Base-by-base conservation (phyloP, 108 stramenopile species). In the Asterionellopsis glacialis region DNA sequence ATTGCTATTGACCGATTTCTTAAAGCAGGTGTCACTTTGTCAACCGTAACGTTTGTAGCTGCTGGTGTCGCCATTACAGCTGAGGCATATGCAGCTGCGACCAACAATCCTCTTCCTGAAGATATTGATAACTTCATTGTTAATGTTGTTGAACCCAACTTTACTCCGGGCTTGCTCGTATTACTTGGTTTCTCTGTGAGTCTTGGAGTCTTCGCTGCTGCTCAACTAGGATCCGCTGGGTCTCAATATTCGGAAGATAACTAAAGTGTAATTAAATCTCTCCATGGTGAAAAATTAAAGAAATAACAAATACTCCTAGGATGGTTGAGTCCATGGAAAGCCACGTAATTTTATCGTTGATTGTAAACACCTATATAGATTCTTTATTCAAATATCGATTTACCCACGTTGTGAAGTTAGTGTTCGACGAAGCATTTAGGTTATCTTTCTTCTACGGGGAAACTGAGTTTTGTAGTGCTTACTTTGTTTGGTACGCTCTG, bases 391-490 rank as follows among this genome's bases (percentile, higher is more conserved):
- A 33, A 33, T 5, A 33, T 33, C 7, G 2, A 5, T 5, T 33
- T 5, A 33, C 7, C 2, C 2, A 33, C 33, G 33, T 33, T 33
- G 33, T 33, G 33, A 5, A 33, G 7, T 33, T 33, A 2, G 2
- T 33, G 33, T 33, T 7, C 33, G 2, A 33, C 33, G n/a, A n/a
- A n/a, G n/a, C n/a, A n/a, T n/a, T n/a, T n/a, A n/a, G n/a, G n/a
- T n/a, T n/a, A n/a, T n/a, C n/a, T n/a, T 33, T 33, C 7, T 5
- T 33, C 33, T 33, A 85, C 18, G 76, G 79, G 33, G 69, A 45
- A 51, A 93, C 62, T 58, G 74, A 70, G 48, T 93, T 82, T 84
- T 82, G 60, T 82, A 88, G 58, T 93, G 92, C 16, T 69, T 80
- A 54, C 72, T 74, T 60, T 72, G 67, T 41, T 86, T 79, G 27